Base-by-base conservation (phyloP, 495 filamentous ascomycete species). In the Aspergillus olivimuriae region DNA sequence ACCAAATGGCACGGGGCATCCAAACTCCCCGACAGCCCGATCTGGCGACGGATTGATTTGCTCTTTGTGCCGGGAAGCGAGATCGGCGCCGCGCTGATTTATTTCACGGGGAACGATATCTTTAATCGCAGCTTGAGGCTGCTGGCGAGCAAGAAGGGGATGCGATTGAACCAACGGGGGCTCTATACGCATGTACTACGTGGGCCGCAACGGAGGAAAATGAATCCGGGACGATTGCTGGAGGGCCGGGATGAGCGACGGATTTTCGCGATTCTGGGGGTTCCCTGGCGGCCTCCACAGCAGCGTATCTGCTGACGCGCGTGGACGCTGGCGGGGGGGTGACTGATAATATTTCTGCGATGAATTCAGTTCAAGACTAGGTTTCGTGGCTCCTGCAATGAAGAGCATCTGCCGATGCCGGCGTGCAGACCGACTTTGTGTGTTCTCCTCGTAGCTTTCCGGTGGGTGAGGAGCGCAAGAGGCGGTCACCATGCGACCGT, bases 31-130 rank as follows among this genome's bases (percentile, higher is more conserved):
- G 59, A 43, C 19, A 62, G 47, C 23, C 50, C 65, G 0, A 51
- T 78, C 3, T 94, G 88, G 89, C 76, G 89, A 17, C 76, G 89
- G 2, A 84, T 95, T 46, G 92, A 98, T 57, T 77, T 96, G 21
- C 70, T 98, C 0, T 74, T 95, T 12, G 92, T 95, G 10, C 89
- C 89, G 0, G 78, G 81, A 47, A 70, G 75, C 0, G 82, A 95
- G 63, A 69, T 90, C 31, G 92, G 92, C 2, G 92, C 92, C 1
- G 90, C 92, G 1, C 58, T 96, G 55, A 76, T 98, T 39, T 98
- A 98, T 55, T 98, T 96, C 52, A 96, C 92, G 0, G 92, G 92
- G 1, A 94, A 95, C 53, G 90, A 95, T 55, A 89, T 96, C 38
- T 98, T 98, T 68, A 98, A 98, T 54, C 73, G 91, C 21, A 92